Conservation (phyloP, 495 filamentous ascomycete species). For the Penicillium mononematosum region DNA sequence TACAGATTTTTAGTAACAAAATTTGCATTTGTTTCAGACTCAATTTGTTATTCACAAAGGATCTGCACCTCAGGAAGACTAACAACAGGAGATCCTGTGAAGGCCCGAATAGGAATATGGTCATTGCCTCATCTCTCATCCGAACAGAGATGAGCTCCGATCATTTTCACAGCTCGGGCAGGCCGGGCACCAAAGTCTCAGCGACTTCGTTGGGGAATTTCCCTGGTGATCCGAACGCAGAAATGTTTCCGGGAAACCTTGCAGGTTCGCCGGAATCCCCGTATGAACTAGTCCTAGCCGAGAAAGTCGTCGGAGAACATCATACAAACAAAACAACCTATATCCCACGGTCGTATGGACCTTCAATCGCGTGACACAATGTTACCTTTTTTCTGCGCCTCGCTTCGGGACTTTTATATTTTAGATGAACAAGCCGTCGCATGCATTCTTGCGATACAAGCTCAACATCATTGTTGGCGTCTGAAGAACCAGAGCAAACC, state of each 20-base stretch:
- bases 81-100: not conserved
- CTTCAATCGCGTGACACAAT: not conserved
- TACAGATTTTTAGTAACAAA: not conserved
- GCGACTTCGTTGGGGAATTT: not conserved
- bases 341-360: constrained; percentile 7
- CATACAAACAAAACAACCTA: not conserved
- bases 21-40: not conserved
- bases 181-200: not conserved
- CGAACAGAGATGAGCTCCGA: not conserved
- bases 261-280: constrained; percentile 4
- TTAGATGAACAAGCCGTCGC: not conserved
- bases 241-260: not conserved
- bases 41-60: not conserved
- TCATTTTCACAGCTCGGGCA: not conserved
- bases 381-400: not conserved
- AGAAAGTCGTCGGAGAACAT: constrained; percentile 4
- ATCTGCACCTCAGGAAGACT: not conserved
- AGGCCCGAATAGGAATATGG: not conserved
- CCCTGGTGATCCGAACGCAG: not conserved
- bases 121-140: not conserved
- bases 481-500: not conserved
- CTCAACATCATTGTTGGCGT: not conserved
- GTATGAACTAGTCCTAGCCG: constrained; percentile 1
- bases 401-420: not conserved
- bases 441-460: not conserved